These are phyloP conservation scores for Venustampulla echinocandica DNA, from an alignment of 495 filamentous ascomycete genomes.

Conservation along the genomic window DNA sequence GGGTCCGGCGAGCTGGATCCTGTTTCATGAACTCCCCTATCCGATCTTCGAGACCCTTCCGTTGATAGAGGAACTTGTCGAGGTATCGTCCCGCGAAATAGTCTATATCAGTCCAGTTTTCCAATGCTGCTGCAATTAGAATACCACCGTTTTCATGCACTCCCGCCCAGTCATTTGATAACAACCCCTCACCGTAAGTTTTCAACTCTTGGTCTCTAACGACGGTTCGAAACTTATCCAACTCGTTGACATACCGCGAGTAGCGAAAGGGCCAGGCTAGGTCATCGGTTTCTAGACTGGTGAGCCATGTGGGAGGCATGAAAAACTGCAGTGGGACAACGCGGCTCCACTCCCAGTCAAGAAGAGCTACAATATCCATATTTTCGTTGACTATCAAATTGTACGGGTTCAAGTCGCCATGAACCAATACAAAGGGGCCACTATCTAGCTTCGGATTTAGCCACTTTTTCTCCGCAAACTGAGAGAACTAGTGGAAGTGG, in stretches of 20 bases:
- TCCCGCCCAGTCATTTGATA: conserved; percentile 19
- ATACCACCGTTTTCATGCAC: conserved; percentile 20
- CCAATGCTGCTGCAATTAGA: conserved; percentile 22
- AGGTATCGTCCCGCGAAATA: conserved; percentile 21
- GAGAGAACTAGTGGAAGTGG: conserved; percentile 9
- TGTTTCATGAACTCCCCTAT: conserved; percentile 14
- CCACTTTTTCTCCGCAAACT: conserved; percentile 17
- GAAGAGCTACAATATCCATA: conserved; percentile 24
- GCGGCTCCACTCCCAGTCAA: conserved; percentile 28
- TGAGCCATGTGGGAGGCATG: conserved; percentile 23
- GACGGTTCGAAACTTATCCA: conserved; percentile 16
- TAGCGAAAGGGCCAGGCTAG: conserved; percentile 8
- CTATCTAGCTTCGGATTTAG: conserved; percentile 18
- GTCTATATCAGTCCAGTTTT: conserved; percentile 25
- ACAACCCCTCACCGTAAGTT: conserved; percentile 19
- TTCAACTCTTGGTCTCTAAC: conserved; percentile 16
- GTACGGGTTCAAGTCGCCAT: conserved; percentile 24
- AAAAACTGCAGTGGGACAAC: conserved; percentile 25
- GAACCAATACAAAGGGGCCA: conserved; percentile 24
- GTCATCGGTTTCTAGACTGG: neutral
- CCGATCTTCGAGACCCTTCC: conserved; percentile 9
- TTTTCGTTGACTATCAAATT: conserved; percentile 25
- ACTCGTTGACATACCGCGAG: conserved; percentile 1
- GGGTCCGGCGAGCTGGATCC: conserved; percentile 7
- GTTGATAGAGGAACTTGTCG: conserved; percentile 5